Conservation (phyloP, 352 stramenopile genomes). For the Vaucheria bursata region DNA sequence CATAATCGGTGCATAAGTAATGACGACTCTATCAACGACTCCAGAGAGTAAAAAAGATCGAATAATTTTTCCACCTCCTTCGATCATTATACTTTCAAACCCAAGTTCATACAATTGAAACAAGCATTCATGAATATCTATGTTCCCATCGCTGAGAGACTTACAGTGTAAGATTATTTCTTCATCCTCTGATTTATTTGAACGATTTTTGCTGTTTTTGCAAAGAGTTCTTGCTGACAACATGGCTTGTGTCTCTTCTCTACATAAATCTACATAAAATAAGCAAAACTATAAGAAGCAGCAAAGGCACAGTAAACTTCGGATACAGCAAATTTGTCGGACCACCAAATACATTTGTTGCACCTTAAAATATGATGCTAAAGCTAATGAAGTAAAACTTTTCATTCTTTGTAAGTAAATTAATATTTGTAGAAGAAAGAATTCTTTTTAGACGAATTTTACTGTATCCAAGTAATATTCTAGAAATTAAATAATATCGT, state of each 20-base stretch:
- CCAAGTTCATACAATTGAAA: conserved; percentile 33
- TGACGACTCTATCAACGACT: conserved; percentile 28
- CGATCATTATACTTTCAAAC: conserved; percentile 44
- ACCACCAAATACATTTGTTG: too few relatives aligned
- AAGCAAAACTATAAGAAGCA: too few relatives aligned
- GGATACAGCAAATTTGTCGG: too few relatives aligned
- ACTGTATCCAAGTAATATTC: too few relatives aligned
- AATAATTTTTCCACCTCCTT: conserved; percentile 33
- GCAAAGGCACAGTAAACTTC: too few relatives aligned
- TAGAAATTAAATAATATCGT: too few relatives aligned
- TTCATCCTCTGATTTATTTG: too few relatives aligned
- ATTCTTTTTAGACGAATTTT: too few relatives aligned
- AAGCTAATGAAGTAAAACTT: too few relatives aligned
- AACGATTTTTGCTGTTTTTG: conserved; percentile 5
- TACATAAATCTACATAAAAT: background rate
- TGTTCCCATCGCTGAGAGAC: conserved; percentile 12
- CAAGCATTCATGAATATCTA: conserved; percentile 33
- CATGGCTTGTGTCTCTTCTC: background rate
- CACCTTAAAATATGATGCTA: too few relatives aligned
- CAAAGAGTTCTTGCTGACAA: background rate
- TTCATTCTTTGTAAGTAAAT: too few relatives aligned
- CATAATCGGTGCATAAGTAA: conserved; percentile 30
- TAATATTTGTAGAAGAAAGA: too few relatives aligned
- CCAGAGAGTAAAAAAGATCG: conserved; percentile 19
- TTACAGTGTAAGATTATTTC: conserved; percentile 12